Evolutionary conservation across 176 grass and related monocot species (phyloP).

Genomic region (Oryza glumipatula): DNA sequence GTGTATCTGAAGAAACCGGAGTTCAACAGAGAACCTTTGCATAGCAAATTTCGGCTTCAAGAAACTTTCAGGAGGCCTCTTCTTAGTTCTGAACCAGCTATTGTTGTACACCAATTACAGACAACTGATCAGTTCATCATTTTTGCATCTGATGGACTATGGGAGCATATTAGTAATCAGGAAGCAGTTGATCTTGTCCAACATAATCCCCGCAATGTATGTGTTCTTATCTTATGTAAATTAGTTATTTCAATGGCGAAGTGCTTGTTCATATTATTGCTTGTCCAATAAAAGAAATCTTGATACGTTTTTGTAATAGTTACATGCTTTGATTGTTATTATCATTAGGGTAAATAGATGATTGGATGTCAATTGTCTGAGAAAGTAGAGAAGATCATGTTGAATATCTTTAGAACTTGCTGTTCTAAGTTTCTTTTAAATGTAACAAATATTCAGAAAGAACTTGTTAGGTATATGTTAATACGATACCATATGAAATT

Average conservation of each 20-base stretch:
- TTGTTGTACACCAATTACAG: conserved; percentile 69
- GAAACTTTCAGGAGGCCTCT: conserved; percentile 67
- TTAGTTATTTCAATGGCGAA: conserved; percentile 27
- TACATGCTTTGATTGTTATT: conserved; percentile 8
- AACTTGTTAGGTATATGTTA: background rate
- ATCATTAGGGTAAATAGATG: background rate
- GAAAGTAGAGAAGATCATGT: background rate
- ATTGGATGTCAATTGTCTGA: background rate
- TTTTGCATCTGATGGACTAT: conserved; percentile 95
- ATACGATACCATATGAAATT: background rate
- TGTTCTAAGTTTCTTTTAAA: background rate
- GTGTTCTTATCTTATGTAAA: conserved; percentile 54
- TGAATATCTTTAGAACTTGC: conserved; percentile 11
- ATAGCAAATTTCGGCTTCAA: conserved; percentile 65
- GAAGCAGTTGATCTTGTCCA: conserved; percentile 84
- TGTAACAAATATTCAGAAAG: conserved; percentile 14
- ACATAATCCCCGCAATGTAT: conserved; percentile 68
- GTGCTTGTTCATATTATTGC: conserved; percentile 24
- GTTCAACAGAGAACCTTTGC: conserved; percentile 77
- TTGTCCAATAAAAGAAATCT: background rate
- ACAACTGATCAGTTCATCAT: conserved; percentile 80
- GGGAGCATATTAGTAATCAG: conserved; percentile 93
- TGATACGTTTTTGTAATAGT: conserved; percentile 28
- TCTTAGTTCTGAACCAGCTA: conserved; percentile 83
- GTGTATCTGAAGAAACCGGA: conserved; percentile 92